These are phyloP conservation scores for Corrigiola litoralis DNA, from an alignment of 179 eudicot species.

Conservation along the genomic window DNA sequence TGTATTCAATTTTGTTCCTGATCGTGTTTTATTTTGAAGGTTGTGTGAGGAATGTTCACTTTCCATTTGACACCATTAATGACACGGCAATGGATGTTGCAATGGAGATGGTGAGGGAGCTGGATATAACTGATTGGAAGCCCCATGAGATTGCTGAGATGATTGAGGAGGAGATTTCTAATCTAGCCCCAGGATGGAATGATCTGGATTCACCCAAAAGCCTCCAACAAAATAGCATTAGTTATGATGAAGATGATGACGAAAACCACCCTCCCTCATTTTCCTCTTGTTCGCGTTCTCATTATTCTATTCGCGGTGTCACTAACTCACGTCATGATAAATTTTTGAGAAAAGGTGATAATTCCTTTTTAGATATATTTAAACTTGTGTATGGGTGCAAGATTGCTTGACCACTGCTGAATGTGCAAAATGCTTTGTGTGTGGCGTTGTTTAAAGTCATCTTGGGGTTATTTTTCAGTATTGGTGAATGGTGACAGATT, in stretches of 20 bases:
- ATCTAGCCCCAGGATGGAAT: conserved; percentile 60
- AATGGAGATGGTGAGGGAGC: conserved; percentile 85
- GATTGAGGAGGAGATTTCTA: conserved; percentile 77
- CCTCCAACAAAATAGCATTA: conserved; percentile 29
- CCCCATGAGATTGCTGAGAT: conserved; percentile 78
- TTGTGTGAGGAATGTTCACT: conserved; percentile 55
- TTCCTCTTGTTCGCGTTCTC: conserved; percentile 20
- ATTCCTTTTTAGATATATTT: conserved; percentile 40
- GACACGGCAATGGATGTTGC: conserved; percentile 81
- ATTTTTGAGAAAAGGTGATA: conserved; percentile 2
- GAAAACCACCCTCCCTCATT: conserved; percentile 22
- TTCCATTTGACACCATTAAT: conserved; percentile 56
- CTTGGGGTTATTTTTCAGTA: no score
- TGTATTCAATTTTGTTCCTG: neutral
- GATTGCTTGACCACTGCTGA: neutral
- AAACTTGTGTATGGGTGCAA: neutral
- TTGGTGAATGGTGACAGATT: no score
- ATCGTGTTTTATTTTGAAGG: conserved; percentile 33
- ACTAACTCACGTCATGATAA: conserved; percentile 5
- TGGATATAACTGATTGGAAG: conserved; percentile 75
- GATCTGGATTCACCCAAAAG: conserved; percentile 17
- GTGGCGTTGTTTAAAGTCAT: neutral
- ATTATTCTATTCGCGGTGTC: conserved; percentile 19
- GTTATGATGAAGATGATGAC: conserved; percentile 31
- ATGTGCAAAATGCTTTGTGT: neutral